These are phyloP conservation scores for Amanita phalloides DNA, from an alignment of 768 basidiomycete genomes.

Conservation along the genomic window DNA sequence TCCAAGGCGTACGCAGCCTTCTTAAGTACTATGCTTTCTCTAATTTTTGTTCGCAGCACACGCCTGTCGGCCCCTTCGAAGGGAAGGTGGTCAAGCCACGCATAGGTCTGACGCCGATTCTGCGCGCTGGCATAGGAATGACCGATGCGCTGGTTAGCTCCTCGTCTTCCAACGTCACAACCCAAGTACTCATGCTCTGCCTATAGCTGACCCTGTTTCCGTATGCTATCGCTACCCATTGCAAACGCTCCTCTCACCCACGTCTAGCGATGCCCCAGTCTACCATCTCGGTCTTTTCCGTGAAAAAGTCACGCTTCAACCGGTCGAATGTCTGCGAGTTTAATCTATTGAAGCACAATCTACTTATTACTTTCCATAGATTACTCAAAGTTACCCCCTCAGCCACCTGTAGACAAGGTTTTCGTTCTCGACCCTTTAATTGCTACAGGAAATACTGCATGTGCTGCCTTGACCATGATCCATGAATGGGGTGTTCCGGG, in stretches of 20 bases:
- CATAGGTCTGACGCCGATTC: conserved; percentile 82
- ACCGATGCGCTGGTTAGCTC: conserved; percentile 58
- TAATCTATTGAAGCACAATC: not conserved
- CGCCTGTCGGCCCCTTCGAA: conserved; percentile 71
- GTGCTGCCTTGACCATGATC: conserved; percentile 82
- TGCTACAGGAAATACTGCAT: conserved; percentile 89
- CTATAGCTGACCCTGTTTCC: conserved; percentile 67
- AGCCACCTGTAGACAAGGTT: conserved; percentile 70
- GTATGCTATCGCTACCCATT: conserved; percentile 27
- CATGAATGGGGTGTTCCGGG: conserved; percentile 72
- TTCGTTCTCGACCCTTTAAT: conserved; percentile 88
- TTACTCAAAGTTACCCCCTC: conserved; percentile 80
- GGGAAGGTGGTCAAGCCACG: conserved; percentile 67
- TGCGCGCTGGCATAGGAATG: conserved; percentile 93
- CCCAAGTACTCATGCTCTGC: not conserved
- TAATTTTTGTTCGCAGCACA: conserved; percentile 35
- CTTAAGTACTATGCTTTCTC: not conserved
- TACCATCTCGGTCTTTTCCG: conserved; percentile 88
- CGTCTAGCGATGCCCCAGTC: conserved; percentile 59
- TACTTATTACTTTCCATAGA: conserved; percentile 31
- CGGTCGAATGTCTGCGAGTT: conserved; percentile 67
- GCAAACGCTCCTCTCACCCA: not conserved
- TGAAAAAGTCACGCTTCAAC: conserved; percentile 79
- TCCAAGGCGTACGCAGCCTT: conserved; percentile 46
- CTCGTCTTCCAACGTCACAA: not conserved